Base-by-base conservation (phyloP, 2,329 filamentous ascomycete genomes). In the Microdochium trichocladiopsis region DNA sequence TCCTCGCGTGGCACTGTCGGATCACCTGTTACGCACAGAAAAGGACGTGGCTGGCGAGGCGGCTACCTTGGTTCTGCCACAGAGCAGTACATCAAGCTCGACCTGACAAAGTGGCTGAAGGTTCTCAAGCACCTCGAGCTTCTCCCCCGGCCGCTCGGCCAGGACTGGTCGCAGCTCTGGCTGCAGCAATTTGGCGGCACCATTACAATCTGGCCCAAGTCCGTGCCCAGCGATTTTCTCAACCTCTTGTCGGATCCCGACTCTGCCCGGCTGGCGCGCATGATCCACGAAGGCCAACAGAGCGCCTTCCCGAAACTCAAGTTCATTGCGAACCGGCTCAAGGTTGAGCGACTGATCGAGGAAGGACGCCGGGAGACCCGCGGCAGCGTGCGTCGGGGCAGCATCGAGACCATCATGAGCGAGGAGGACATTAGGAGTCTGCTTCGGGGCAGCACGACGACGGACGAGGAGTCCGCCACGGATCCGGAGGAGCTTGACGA, bases 141-240 rank as follows among this genome's bases (percentile, higher is more conserved):
- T 3, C 80, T 99, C 0, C 94, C 94, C 0, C 84, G 94, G 0
- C 91, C 90, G 0, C 70, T 97, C 22, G 93, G 92, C 2, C 93
- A 97, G 68, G 94, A 99, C 67, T 99, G 94, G 94, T 92, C 87
- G 53, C 88, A 96, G 69, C 84, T 99, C 22, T 99, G 93, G 89
- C 79, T 99, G 48, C 94, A 99, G 67, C 84, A 91, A 53, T 99
- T 99, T 68, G 88, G 87, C 57, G 94, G 94, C 25, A 97, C 90
- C 10, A 87, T 97, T 57, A 99, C 94, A 12, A 92, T 99, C 63
- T 97, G 93, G 92, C 94, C 94, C 8, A 90, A 91, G 66, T 86
- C 84, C 12, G 73, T 84, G 2, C 72, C 83, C 1, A 87, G 83
- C 1, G 94, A 99, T 70, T 95, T 96, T 66, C 84, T 79, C 65